Evolutionary conservation across 768 basidiomycete species (phyloP), one percentile per base, ranked within the genome.

Genomic region (Cubamyces sp.): DNA sequence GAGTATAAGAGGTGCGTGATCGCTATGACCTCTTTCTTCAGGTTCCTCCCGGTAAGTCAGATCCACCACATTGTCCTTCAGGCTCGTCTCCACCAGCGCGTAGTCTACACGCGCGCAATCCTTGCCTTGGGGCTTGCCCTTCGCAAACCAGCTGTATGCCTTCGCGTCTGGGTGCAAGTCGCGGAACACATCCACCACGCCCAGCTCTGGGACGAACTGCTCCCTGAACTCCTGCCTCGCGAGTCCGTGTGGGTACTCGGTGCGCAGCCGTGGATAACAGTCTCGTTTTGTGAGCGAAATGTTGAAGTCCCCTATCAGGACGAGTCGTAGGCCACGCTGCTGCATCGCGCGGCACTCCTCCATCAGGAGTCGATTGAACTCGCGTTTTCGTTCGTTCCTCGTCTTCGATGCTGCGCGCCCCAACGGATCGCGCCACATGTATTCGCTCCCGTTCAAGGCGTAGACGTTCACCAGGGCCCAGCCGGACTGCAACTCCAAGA

Each of bases 381-480:
- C 70, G 48, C 69, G 67, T 37, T 68, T 69, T 51, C 67, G 69
- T 58, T 68, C 69, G 59, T 70, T 63, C 39, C 69, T 62, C 52
- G 69, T 70, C 64, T 68, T 66, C 19, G 66, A 68, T 23, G 61
- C 26, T 12, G 37, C 45, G 12, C 40, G 30, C 2, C 68, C 69
- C 25, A 61, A 47, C 15, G 65, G 63, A 55, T 69, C 68, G 19
- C 62, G 58, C 70, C 70, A 71, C 64, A 66, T 61, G 57, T 64
- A 67, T 61, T 70, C 70, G 60, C 66, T 71, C 54, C 70, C 68
- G 59, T 71, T 71, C 14, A 71, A 54, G 40, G 70, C 70, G 57
- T 71, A 71, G 45, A 71, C 68, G 58, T 71, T 69, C 57, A 71
- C 63, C 34, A 71, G 64, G 14, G 68, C 70, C 68, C 68, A 69